A percentile compares a stretch with the other conserved stretches of the same genome.
Evolutionary conservation across 208 protist species (phyloP).

Genomic region (Trypanosoma scelopori): DNA sequence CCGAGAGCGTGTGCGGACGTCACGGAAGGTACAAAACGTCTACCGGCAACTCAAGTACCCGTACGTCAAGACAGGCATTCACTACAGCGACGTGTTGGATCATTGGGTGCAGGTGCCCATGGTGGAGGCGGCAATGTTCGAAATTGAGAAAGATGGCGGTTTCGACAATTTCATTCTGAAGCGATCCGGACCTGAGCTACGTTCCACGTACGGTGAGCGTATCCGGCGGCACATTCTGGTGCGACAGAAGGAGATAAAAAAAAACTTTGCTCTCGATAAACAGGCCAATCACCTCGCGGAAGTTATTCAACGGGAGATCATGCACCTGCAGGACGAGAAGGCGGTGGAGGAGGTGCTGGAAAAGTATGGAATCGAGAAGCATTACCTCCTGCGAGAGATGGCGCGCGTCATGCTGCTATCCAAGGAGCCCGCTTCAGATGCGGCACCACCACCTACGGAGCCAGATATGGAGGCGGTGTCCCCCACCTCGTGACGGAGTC

Average conservation of each 20-base stretch:
- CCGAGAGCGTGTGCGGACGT: slow-evolving; percentile 86
- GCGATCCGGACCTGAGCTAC: slow-evolving; percentile 71
- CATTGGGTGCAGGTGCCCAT: slow-evolving; percentile 93
- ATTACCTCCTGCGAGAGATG: slow-evolving; percentile 63
- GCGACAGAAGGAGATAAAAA: slow-evolving; percentile 87
- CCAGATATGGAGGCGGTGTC: background rate
- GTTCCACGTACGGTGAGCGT: slow-evolving; percentile 89
- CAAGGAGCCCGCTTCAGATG: background rate
- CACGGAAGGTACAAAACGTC: slow-evolving; percentile 84
- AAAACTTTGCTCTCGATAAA: slow-evolving; percentile 88
- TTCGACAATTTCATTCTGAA: slow-evolving; percentile 92
- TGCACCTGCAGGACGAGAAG: slow-evolving; percentile 37
- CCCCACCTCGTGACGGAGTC: background rate
- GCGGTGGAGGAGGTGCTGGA: slow-evolving; percentile 54
- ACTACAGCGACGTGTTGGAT: slow-evolving; percentile 82
- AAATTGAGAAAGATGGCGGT: slow-evolving; percentile 85
- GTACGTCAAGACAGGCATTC: slow-evolving; percentile 86
- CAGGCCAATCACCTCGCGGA: slow-evolving; percentile 68
- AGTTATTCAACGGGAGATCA: slow-evolving; percentile 53
- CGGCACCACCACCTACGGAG: background rate
- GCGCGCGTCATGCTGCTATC: slow-evolving; percentile 26
- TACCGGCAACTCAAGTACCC: slow-evolving; percentile 91
- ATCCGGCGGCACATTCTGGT: slow-evolving; percentile 87
- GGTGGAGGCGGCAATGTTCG: slow-evolving; percentile 89
- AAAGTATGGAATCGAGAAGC: slow-evolving; percentile 81